Evolutionary conservation across 352 stramenopile species (phyloP), one percentile per base, ranked within the genome.

Genomic region (Phytophthora megakarya): DNA sequence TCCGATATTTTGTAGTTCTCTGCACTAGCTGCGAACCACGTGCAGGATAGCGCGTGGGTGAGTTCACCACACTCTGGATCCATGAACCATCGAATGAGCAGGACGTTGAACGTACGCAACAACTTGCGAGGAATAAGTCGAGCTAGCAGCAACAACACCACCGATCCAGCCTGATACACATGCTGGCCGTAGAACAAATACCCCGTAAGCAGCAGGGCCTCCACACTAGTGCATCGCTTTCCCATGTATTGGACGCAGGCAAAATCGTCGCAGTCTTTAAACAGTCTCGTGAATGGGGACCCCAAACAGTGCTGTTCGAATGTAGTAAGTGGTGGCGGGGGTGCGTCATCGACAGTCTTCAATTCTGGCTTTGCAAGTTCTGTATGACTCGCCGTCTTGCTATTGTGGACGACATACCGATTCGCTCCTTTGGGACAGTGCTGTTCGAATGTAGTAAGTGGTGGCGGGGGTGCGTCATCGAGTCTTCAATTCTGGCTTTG

Each of bases 201-300:
- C 1, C 60, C 60, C 7, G 60, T 62, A 16, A 67, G 51, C 28
- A 67, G 43, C 10, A 62, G 37, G 9, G 60, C 50, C 21, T 67
- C 60, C 6, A 70, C 62, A 21, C 47, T 67, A 3, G 49, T 67
- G 23, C 56, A 71, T 21, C 25, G 30, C 18, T 67, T 62, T 1
- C 63, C 56, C 50, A 66, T 66, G 42, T 67, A 71, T 4, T 33
- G 26, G 3, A 67, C 28, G 11, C 23, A 47, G 7, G 63, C 63
- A 16, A 67, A 71, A 16, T 71, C 63, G 4, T 57, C 63, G n/a
- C 63, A 71, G 28, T 71, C 56, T 28, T 71, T 67, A 11, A 58
- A 54, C 35, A 66, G 26, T 15, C 18, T 58, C 15, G 45, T 59
- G 37, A 69, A 69, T 16, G 61, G 52, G 2, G 44, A 52, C 4